A percentile compares a stretch with the other conserved stretches of the same genome.
These are phyloP conservation scores for Metschnikowia bowlesiae DNA, from an alignment of 805 yeast genomes.

Conservation along the genomic window DNA sequence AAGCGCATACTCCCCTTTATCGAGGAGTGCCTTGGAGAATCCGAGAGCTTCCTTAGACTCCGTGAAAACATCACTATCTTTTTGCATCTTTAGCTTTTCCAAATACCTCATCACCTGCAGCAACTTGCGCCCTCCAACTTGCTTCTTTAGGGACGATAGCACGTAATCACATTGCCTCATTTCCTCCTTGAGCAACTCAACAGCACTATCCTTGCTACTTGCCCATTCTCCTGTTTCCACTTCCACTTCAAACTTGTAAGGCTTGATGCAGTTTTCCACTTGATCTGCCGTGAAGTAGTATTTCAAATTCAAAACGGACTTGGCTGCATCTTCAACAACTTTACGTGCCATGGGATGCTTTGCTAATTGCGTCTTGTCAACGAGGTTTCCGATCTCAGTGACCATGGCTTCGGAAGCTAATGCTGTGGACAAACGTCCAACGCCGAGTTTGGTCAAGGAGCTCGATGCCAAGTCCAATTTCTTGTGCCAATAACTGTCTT, in stretches of 20 bases:
- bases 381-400: conserved; percentile 70
- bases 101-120: conserved; percentile 76
- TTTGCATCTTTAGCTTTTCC: conserved; percentile 43
- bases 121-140: conserved; percentile 80
- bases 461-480: conserved; percentile 82
- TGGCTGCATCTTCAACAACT: conserved; percentile 81
- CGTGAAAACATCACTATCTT: conserved; percentile 27
- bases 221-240: conserved; percentile 95
- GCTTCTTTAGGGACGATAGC: conserved; percentile 52
- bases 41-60: conserved; percentile 72
- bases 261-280: conserved; percentile 96
- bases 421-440: conserved; percentile 84
- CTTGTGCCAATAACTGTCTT: conserved; percentile 81
- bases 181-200: conserved; percentile 74
- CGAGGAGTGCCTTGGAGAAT: conserved; percentile 69
- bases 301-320: conserved; percentile 68
- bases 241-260: conserved; percentile 95
- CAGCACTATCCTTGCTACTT: conserved; percentile 72
- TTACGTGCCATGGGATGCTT: conserved; percentile 84
- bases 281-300: conserved; percentile 95
- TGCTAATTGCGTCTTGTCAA: conserved; percentile 68
- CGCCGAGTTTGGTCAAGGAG: conserved; percentile 84
- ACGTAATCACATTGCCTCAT: conserved; percentile 72
- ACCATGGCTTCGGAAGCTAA: conserved; percentile 76
- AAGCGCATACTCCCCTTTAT: conserved; percentile 78